Evolutionary conservation across 768 basidiomycete species (phyloP), one percentile per base, ranked within the genome.

Genomic region (Boletus bicolor): DNA sequence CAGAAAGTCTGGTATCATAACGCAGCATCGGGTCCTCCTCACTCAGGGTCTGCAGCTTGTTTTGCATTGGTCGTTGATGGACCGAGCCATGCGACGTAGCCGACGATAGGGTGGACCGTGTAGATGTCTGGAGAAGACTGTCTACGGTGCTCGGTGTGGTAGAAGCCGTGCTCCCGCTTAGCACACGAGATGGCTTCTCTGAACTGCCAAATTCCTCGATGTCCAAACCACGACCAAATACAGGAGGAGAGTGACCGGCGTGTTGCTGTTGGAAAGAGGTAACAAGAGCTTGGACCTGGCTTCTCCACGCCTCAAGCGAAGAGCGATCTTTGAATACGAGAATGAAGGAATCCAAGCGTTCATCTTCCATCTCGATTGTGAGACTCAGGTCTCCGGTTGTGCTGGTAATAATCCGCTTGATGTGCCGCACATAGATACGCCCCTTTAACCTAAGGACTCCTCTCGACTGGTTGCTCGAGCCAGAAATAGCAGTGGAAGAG

Each of bases 341-440:
- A 72, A 98, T 96, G 75, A 99, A 98, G 49, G 89, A 91, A 58
- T 97, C 95, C 53, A 97, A 77, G 36, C 80, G 78, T 66, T 96
- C 93, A 68, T 98, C 96, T 74, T 94, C 92, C 94, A 99, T 98
- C 64, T 93, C 89, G 66, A 99, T 96, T 5, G 96, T 97, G 58
- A 98, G 79, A 68, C 92, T 95, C 76, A 97, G 80, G 71, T 96
- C 95, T 35, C 86, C 86, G 9, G 83, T 78, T 3, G 87, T 87
- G 35, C 86, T 86, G 55, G 93, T 89, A 30, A 86, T 86, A 51
- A 99, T 89, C 51, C 87, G 85, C 62, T 88, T 87, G 73, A 99
- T 94, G 72, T 98, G 96, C 26, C 91, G 83, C 37, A 98, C 88
- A 73, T 95, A 98, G 60, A 99, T 97, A 46, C 95, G 80, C 0